Evolutionary conservation across 129 eudicot genomes (phyloP).

Genomic region (Flaveria brownii): DNA sequence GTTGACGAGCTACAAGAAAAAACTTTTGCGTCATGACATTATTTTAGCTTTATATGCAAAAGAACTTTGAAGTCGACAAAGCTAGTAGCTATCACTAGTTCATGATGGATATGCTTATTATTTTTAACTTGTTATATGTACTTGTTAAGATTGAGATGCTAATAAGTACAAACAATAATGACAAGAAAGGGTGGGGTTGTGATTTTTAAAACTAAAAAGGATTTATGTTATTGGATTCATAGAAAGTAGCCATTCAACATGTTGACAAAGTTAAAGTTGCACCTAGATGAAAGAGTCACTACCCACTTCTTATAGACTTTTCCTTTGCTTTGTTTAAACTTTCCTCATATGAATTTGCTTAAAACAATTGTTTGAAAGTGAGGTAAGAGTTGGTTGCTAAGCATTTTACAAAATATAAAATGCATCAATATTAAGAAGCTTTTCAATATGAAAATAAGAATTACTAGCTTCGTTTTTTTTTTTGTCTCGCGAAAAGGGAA

Average conservation of each 20-base stretch:
- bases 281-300: slow-evolving; percentile 29
- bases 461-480: neutral
- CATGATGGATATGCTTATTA: slow-evolving; percentile 17
- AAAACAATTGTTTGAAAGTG: neutral
- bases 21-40: neutral
- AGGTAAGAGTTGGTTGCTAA: slow-evolving; percentile 14
- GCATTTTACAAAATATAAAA: neutral
- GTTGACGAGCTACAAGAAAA: neutral
- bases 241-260: slow-evolving; percentile 42
- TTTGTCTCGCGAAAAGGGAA: neutral
- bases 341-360: neutral
- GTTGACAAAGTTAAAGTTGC: slow-evolving; percentile 37
- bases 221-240: slow-evolving; percentile 27
- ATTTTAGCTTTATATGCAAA: slow-evolving; percentile 14
- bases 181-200: slow-evolving; percentile 29
- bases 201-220: slow-evolving; percentile 11
- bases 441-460: neutral
- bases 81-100: slow-evolving; percentile 14
- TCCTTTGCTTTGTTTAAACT: slow-evolving; percentile 21
- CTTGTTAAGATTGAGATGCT: slow-evolving; percentile 5
- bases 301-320: slow-evolving; percentile 37
- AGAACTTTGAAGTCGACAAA: slow-evolving; percentile 6
- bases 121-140: neutral
- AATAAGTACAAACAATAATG: slow-evolving; percentile 15
- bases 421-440: neutral